Percentiles rank a stretch among this genome's conserved stretches.
Conservation (phyloP, 1,139 yeast genomes). For the Saccharomyces hybrid region DNA sequence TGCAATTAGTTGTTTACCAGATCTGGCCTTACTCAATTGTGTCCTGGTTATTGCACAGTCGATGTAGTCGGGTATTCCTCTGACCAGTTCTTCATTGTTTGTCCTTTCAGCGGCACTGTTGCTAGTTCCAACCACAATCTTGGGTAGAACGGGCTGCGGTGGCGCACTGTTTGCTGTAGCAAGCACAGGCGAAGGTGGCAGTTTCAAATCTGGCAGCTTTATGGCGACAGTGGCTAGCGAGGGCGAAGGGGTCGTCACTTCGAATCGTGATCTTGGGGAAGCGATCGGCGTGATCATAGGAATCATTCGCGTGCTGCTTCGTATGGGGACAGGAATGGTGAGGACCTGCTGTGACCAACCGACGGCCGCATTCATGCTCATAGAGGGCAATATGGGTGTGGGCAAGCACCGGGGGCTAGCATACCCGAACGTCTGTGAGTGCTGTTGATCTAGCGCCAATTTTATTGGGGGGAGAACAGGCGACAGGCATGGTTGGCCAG, state of each 20-base stretch:
- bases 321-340: background rate
- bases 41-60: background rate
- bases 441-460: background rate
- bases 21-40: background rate
- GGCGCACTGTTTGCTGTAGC: background rate
- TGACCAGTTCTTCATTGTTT: background rate
- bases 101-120: background rate
- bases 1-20: background rate
- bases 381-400: background rate
- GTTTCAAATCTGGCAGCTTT: background rate
- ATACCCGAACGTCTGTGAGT: background rate
- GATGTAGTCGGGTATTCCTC: background rate
- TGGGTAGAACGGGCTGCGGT: background rate
- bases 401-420: background rate
- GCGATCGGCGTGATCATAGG: background rate
- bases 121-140: background rate
- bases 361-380: background rate
- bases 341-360: background rate
- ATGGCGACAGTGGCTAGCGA: background rate
- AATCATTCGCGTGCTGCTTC: background rate
- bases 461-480: background rate
- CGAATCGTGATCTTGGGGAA: background rate
- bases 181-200: background rate
- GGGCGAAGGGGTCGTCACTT: background rate
- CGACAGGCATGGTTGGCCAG: background rate